Evolutionary conservation across 768 basidiomycete genomes (phyloP), one percentile per base, ranked within the genome.

Genomic region (Trametes maxima): DNA sequence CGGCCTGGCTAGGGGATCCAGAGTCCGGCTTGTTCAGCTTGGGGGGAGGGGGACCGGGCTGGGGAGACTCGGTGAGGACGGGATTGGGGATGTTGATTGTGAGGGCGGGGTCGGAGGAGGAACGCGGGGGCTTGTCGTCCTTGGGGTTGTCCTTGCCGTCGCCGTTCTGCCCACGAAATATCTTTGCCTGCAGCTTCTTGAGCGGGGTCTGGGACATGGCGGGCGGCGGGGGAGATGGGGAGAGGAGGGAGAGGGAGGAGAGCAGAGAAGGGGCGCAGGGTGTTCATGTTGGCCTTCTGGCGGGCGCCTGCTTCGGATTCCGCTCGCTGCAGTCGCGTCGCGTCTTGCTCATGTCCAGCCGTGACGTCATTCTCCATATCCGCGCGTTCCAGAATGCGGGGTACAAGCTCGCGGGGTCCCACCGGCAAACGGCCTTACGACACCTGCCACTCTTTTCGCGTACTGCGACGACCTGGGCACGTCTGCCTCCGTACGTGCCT

Each of bases 1-100:
- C 59, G 17, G 59, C 46, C 25, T 63, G 28, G 28, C 28, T 50
- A 11, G 70, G 62, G 1, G 66, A 50, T 12, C 64, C 54, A 7
- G 66, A 54, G 35, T 69, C 67, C 12, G 59, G 33, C 58, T 67
- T 71, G 39, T 58, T 47, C 25, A 74, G 63, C 67, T 82, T 88
- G 36, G 81, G 82, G 1, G 82, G 84, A 3, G 66, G 56, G 35
- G 71, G 68, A 24, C 59, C 67, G 10, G 76, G 72, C 19, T 75
- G 72, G 5, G 78, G 17, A 1, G 40, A 17, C 25, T 57, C 72
- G 54, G 78, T 67, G 28, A 75, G 60, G 17, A 75, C 66, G 6
- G 78, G 73, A 61, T 84, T 86, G 5, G 90, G 90, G 59, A 92
- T 92, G 53, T 85, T 78, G 68, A 92, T 90, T n/a, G 85, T 86